These are phyloP conservation scores for Microthlaspi erraticum DNA, from an alignment of 345 rosid genomes.

Conservation along the genomic window DNA sequence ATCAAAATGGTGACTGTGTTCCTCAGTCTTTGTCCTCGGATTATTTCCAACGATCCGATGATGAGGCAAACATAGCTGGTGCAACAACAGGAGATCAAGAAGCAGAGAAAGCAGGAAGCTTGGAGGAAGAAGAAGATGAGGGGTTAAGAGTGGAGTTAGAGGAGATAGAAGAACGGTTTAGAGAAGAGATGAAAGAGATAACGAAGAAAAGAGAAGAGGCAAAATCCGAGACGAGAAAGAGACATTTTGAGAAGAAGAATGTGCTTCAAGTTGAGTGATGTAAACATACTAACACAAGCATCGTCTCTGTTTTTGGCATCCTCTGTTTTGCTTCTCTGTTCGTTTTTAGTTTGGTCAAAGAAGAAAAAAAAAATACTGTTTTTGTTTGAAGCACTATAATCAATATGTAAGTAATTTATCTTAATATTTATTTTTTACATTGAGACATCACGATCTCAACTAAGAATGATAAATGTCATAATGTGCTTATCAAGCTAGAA, in stretches of 20 bases:
- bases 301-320: too few species aligned
- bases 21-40: constrained; percentile 29
- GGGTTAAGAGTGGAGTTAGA: constrained; percentile 56
- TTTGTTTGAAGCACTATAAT: too few species aligned
- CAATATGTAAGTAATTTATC: too few species aligned
- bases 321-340: too few species aligned
- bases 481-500: too few species aligned
- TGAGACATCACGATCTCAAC: too few species aligned
- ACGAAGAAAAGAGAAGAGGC: constrained; percentile 67
- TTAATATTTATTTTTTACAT: too few species aligned
- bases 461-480: too few species aligned
- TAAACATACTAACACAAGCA: too few species aligned
- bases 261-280: background rate
- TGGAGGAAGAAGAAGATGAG: constrained; percentile 47
- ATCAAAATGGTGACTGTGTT: constrained; percentile 10
- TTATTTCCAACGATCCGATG: constrained; percentile 5
- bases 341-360: too few species aligned
- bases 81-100: constrained; percentile 42
- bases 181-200: constrained; percentile 59
- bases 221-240: constrained; percentile 47
- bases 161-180: constrained; percentile 62
- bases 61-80: constrained; percentile 8
- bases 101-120: constrained; percentile 44
- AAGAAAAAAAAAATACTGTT: too few species aligned
- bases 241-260: constrained; percentile 8